A percentile compares a stretch with the other conserved stretches of the same genome.
phyloP scores from a whole-genome alignment of 106 monocot species.

The Apostasia shenzhenica region DNA sequence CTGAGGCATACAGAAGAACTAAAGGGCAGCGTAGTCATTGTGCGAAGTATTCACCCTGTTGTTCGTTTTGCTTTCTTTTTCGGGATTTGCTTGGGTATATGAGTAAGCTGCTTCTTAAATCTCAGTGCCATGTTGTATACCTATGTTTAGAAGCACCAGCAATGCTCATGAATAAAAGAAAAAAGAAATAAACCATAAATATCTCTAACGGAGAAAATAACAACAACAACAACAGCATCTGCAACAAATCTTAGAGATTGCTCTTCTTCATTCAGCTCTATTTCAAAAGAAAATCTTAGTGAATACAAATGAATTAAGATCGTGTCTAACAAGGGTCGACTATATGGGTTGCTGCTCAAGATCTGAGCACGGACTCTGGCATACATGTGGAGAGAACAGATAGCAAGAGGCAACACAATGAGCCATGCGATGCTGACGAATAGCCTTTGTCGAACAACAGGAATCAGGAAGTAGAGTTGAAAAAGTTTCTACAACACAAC shows the following conservation, averaged over 20 bases:
- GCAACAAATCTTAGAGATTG: neutral
- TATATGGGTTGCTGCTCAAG: no score
- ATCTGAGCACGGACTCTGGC: no score
- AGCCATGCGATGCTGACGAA: no score
- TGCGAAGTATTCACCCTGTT: neutral
- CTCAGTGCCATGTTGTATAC: conserved; percentile 49
- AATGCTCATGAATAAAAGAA: neutral
- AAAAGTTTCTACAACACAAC: no score
- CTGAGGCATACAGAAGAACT: no score
- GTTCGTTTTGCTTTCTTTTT: conserved; percentile 29
- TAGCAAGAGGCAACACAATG: no score
- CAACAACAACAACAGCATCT: neutral
- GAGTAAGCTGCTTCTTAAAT: conserved; percentile 25
- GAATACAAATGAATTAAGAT: neutral
- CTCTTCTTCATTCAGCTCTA: neutral
- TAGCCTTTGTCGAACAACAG: no score
- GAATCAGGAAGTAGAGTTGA: no score
- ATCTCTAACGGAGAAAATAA: neutral
- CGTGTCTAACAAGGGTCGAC: neutral
- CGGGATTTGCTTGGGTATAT: neutral
- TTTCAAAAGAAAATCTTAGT: neutral
- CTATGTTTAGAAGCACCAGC: conserved; percentile 17
- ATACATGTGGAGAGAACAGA: no score
- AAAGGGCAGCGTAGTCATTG: no score
- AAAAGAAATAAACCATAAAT: neutral